These are phyloP conservation scores for Alternaria gaisen DNA, from an alignment of 2,329 filamentous ascomycete genomes.

Conservation along the genomic window DNA sequence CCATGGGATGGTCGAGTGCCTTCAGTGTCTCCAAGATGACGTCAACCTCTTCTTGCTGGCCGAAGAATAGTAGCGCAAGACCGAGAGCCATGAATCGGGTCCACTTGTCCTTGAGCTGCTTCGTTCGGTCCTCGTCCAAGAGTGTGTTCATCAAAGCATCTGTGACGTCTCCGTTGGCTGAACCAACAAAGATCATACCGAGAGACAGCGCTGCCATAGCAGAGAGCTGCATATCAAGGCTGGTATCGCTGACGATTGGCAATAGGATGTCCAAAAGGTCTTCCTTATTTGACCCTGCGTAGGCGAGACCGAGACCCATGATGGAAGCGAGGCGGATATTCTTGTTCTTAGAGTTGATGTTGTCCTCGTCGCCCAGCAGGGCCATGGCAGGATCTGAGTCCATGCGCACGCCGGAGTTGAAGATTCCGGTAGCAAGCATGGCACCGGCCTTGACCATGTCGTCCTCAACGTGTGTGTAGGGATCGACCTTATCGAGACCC, in stretches of 20 bases:
- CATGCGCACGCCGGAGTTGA: slow-evolving; percentile 89
- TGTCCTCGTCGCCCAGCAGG: slow-evolving; percentile 80
- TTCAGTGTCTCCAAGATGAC: slow-evolving; percentile 96
- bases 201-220: slow-evolving; percentile 94
- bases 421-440: slow-evolving; percentile 90
- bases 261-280: slow-evolving; percentile 85
- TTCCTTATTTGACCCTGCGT: slow-evolving; percentile 92
- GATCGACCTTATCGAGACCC: slow-evolving; percentile 92
- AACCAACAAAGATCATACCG: slow-evolving; percentile 91
- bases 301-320: slow-evolving; percentile 94
- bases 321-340: slow-evolving; percentile 84
- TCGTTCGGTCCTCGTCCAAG: slow-evolving; percentile 90
- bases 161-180: slow-evolving; percentile 87
- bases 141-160: slow-evolving; percentile 92
- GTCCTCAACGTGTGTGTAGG: slow-evolving; percentile 86
- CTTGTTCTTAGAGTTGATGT: slow-evolving; percentile 79
- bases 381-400: slow-evolving; percentile 92
- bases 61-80: slow-evolving; percentile 92
- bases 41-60: slow-evolving; percentile 97
- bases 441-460: slow-evolving; percentile 89
- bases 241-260: slow-evolving; percentile 85
- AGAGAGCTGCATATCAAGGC: slow-evolving; percentile 90
- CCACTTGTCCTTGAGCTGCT: slow-evolving; percentile 97
- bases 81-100: slow-evolving; percentile 95
- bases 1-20: slow-evolving; percentile 95